Conservation (phyloP, 331 rosid species). For the Pyrus hybrid region DNA sequence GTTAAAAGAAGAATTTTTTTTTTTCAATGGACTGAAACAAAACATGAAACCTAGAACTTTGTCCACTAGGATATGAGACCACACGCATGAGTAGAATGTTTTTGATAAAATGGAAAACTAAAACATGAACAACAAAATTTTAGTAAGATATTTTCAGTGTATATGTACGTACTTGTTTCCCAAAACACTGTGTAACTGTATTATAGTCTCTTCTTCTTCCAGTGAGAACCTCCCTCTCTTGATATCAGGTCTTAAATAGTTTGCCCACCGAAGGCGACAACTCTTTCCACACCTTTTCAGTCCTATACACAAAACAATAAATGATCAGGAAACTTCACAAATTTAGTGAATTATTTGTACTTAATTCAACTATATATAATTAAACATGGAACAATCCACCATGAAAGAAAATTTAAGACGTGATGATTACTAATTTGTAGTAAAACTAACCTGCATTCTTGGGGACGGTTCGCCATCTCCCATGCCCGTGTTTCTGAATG, state of each 20-base stretch:
- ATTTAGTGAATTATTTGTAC: too few relatives aligned
- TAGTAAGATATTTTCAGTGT: background rate
- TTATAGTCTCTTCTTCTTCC: slow-evolving; percentile 66
- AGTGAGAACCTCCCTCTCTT: slow-evolving; percentile 61
- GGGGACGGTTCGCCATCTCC: slow-evolving; percentile 66
- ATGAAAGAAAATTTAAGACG: background rate
- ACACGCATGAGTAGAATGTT: too few relatives aligned
- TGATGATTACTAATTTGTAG: background rate
- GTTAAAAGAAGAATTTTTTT: background rate
- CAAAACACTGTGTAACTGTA: slow-evolving; percentile 54
- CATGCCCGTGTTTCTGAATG: slow-evolving; percentile 55
- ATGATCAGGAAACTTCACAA: too few relatives aligned
- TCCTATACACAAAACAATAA: slow-evolving; percentile 26
- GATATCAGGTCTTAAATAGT: slow-evolving; percentile 63
- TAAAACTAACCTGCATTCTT: slow-evolving; percentile 53
- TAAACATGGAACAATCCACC: background rate
- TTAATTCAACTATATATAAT: background rate
- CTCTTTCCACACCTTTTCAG: slow-evolving; percentile 67
- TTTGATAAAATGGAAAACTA: too few relatives aligned
- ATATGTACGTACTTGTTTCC: slow-evolving; percentile 53
- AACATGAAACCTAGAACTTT: too few relatives aligned
- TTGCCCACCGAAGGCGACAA: slow-evolving; percentile 72
- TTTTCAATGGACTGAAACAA: background rate
- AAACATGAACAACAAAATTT: too few relatives aligned
- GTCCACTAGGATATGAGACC: too few relatives aligned